Evolutionary conservation across 2,329 filamentous ascomycete genomes (phyloP), one percentile per base, ranked within the genome.

Genomic region (Cladosporium cucumerinum): DNA sequence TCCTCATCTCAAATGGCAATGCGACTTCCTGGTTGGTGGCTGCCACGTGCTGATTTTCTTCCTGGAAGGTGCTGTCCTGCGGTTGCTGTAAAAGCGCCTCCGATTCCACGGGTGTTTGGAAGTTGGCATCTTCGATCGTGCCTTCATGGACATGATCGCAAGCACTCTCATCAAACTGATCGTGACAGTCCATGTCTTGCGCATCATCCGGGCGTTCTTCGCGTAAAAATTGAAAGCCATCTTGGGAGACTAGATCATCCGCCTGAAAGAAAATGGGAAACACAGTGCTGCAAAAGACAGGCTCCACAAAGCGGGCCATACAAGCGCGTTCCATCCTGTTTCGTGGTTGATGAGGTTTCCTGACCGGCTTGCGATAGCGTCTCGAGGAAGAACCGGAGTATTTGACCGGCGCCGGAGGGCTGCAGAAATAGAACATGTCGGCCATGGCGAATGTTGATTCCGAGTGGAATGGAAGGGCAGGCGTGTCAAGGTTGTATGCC

Each of bases 281-380:
- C 28, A 64, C 52, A 51, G 67, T 55, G 65, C 61, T 73, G 16
- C 68, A 65, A 59, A 73, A 74, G 7, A 67, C 66, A 25, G 69
- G 71, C 67, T 73, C 72, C n/a, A 67, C 67, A 51, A 70, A 68
- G n/a, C 66, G 70, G 61, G 71, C 72, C 58, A 74, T 69, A 63
- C 69, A 72, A 39, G 72, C 71, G 54, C 51, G 48, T 25, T 69
- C 65, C 60, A 68, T 70, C 48, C 57, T 67, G 52, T 36, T 48
- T 39, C 23, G 36, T 23, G 55, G 30, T n/a, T 64, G 46, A n/a
- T 66, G 67, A 52, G 65, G 65, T 52, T 63, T 66, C 57, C 65
- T 70, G 58, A 58, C 26, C 8, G 60, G 54, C 48, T 66, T 66
- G 2, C 66, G 63, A 59, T 63, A 68, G n/a, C 64, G 65, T 58